A percentile compares a stretch with the other conserved stretches of the same genome.
phyloP scores from a whole-genome alignment of 257 asterid genomes.

The Rauvolfia tetraphylla region DNA sequence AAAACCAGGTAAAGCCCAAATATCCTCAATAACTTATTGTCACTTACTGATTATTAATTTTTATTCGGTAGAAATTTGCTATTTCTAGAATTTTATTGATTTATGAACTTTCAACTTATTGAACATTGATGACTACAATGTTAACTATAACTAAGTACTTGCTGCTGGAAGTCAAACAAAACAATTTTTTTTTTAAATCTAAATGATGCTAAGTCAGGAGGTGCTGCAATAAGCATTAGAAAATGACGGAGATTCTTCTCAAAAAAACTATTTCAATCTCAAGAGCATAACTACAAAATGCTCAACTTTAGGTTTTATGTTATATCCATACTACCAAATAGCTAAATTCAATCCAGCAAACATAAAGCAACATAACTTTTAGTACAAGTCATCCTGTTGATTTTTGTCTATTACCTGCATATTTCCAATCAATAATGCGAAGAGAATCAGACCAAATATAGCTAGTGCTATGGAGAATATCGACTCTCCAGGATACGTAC shows the following conservation, averaged over 20 bases:
- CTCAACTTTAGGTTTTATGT: not conserved
- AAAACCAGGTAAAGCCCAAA: too few relatives aligned
- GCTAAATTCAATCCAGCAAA: not conserved
- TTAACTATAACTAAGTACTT: not conserved
- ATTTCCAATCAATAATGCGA: constrained; percentile 94
- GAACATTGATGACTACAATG: not conserved
- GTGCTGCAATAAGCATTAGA: not conserved
- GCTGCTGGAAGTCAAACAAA: not conserved
- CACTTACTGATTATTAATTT: too few relatives aligned
- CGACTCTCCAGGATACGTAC: constrained; percentile 95
- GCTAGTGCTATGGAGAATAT: constrained; percentile 94
- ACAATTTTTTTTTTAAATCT: not conserved
- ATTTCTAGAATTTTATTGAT: not conserved
- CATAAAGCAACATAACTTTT: not conserved
- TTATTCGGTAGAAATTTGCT: not conserved
- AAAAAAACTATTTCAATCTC: not conserved
- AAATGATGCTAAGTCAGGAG: not conserved
- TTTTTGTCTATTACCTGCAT: constrained; percentile 69
- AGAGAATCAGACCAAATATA: constrained; percentile 89
- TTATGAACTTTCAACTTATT: not conserved
- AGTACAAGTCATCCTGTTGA: not conserved
- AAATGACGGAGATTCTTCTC: not conserved
- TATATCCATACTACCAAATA: not conserved
- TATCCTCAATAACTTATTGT: too few relatives aligned
- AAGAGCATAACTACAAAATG: not conserved